These are phyloP conservation scores for Trichophaea hybrida DNA, from an alignment of 2,329 filamentous ascomycete genomes.

Conservation along the genomic window DNA sequence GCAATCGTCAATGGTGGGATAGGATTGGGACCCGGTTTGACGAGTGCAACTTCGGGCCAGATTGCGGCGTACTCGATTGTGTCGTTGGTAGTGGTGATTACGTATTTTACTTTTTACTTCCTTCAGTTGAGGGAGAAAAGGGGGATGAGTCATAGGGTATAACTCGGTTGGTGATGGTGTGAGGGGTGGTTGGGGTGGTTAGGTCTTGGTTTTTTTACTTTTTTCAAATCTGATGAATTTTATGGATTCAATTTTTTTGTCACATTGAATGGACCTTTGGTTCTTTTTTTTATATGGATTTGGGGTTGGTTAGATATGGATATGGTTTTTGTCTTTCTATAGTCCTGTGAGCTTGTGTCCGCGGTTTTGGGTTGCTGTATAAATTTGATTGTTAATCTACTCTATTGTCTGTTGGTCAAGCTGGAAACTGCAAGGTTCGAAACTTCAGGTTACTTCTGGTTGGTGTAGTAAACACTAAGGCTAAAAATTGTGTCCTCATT, in stretches of 20 bases:
- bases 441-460: too few relatives aligned
- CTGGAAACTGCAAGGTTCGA: too few relatives aligned
- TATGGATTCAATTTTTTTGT: neutral
- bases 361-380: too few relatives aligned
- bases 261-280: neutral
- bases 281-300: neutral
- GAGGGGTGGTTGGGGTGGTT: too few relatives aligned
- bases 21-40: conserved; percentile 38
- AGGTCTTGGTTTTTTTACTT: neutral
- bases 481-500: too few relatives aligned
- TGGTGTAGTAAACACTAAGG: too few relatives aligned
- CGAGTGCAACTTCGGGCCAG: conserved; percentile 32
- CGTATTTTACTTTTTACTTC: neutral
- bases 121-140: neutral
- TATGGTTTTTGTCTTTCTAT: too few relatives aligned
- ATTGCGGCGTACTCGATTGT: conserved; percentile 44
- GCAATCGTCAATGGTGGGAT: conserved; percentile 51
- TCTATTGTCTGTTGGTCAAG: too few relatives aligned
- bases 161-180: neutral
- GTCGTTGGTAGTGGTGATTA: conserved; percentile 35
- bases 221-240: neutral
- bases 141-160: conserved; percentile 10
- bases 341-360: too few relatives aligned
- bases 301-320: too few relatives aligned
- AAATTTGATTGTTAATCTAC: too few relatives aligned